These are phyloP conservation scores for Arthroderma sp. DNA, from an alignment of 2,329 filamentous ascomycete species.

Conservation along the genomic window DNA sequence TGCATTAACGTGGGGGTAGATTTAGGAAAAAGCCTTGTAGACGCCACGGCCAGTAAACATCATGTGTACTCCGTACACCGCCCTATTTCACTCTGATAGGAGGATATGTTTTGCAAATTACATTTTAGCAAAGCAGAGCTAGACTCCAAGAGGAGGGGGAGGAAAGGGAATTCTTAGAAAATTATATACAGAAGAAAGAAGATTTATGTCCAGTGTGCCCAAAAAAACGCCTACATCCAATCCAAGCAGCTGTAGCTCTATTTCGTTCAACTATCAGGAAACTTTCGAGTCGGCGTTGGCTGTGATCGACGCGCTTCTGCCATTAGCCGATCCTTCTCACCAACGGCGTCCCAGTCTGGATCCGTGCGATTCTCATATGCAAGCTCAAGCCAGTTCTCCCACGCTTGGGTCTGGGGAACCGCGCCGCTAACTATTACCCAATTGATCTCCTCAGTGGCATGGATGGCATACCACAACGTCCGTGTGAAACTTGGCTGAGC, in stretches of 20 bases:
- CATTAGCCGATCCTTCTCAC: slow-evolving; percentile 7
- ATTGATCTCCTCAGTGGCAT: slow-evolving; percentile 40
- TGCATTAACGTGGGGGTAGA: no score
- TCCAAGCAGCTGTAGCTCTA: neutral
- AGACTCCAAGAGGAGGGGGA: no score
- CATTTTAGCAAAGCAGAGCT: no score
- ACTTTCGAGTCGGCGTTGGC: neutral
- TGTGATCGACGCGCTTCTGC: slow-evolving; percentile 2
- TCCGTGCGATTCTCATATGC: slow-evolving; percentile 14
- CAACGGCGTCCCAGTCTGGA: slow-evolving; percentile 11
- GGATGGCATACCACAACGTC: slow-evolving; percentile 49
- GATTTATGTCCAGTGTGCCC: no score
- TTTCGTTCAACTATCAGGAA: neutral
- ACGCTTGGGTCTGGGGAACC: slow-evolving; percentile 42
- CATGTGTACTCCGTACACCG: no score
- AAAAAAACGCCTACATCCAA: neutral
- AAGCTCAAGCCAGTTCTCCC: slow-evolving; percentile 42
- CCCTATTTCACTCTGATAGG: no score
- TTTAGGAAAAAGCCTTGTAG: no score
- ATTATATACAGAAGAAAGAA: neutral
- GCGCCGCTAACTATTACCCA: slow-evolving; percentile 45
- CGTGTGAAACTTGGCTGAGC: slow-evolving; percentile 38
- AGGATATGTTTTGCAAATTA: no score
- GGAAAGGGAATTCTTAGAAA: no score
- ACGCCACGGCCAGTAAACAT: no score